Evolutionary conservation across 1,284 basidiomycete species (phyloP), one percentile per base, ranked within the genome.

Genomic region (Phlebopus sp.): DNA sequence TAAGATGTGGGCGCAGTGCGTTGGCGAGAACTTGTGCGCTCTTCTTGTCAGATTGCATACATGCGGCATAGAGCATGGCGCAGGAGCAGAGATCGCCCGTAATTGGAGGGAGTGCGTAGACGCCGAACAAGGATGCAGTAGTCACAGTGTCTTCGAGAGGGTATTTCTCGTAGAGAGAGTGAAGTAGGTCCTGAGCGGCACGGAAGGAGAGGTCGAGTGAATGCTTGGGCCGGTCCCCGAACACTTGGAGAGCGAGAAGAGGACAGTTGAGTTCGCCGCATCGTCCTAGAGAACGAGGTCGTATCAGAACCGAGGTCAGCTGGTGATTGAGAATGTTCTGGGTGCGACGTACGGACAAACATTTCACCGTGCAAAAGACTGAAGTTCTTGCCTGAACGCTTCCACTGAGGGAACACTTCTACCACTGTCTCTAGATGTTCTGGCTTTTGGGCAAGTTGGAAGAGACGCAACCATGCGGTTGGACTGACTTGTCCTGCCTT

Each of bases 141-240:
- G 77, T 67, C 50, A 82, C 67, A 32, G 74, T 61, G 46, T 78
- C 69, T 17, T 75, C 62, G 25, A 84, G 59, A 2, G 78, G 71
- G 46, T 74, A 63, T 13, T 71, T 56, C 35, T 64, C 52, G 54
- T 80, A 75, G 4, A 86, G 66, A 2, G 77, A 71, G 47, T 80
- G 73, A 2, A 82, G 58, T 25, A 82, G 72, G 32, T 71, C 71
- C 5, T 77, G 81, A 0, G 74, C 84, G 4, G 75, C 79, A 1
- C 69, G 57, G 13, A 78, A 66, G 1, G 74, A 70, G n/a, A 87
- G 71, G 31, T 70, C 64, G 11, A 86, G 56, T 43, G 76, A 74
- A 59, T 85, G 84, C 57, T 78, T 81, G 13, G 80, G 68, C 51
- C 76, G 80, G 59, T 84, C 66, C 21, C 78, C 76, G 59, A 82